Evolutionary conservation across 2,329 filamentous ascomycete genomes (phyloP).

Genomic region (Curvularia hawaiiensis): DNA sequence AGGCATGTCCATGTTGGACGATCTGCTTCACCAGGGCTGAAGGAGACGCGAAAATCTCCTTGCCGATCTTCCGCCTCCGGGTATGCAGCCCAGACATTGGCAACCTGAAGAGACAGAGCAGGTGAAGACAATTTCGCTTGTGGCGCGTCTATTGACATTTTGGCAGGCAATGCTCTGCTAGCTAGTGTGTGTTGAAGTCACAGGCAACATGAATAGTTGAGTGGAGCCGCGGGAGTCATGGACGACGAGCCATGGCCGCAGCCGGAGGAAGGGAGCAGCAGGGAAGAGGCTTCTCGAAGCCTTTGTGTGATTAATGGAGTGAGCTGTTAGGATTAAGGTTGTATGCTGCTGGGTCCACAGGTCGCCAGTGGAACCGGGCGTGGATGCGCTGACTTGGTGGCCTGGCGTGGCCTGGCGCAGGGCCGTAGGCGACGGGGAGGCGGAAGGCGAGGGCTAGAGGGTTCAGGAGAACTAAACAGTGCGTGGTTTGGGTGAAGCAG

Average conservation of each 20-base stretch:
- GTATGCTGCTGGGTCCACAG: not conserved
- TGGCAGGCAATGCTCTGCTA: not conserved
- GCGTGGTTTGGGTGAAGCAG: constrained; percentile 1
- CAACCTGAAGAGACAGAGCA: not conserved
- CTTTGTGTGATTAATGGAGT: not conserved
- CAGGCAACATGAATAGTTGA: not conserved
- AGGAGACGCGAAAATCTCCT: not conserved
- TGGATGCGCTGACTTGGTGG: not conserved
- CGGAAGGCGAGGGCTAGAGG: not conserved
- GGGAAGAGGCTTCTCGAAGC: not conserved
- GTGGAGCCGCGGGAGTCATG: not conserved
- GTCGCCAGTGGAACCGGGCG: not conserved
- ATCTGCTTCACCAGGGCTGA: not conserved
- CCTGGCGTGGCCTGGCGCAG: not conserved
- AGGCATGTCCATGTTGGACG: not conserved
- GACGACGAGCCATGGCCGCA: not conserved
- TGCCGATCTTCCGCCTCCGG: not conserved
- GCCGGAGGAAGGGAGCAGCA: not conserved
- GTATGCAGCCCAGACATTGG: not conserved
- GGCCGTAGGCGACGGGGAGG: constrained; percentile 8
- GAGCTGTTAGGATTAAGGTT: not conserved
- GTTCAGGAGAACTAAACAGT: not conserved
- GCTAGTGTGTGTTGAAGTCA: not conserved
- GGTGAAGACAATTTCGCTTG: not conserved
- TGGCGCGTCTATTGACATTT: not conserved